Base-by-base conservation (phyloP, 2,329 filamentous ascomycete genomes). In the Alternaria dauci region DNA sequence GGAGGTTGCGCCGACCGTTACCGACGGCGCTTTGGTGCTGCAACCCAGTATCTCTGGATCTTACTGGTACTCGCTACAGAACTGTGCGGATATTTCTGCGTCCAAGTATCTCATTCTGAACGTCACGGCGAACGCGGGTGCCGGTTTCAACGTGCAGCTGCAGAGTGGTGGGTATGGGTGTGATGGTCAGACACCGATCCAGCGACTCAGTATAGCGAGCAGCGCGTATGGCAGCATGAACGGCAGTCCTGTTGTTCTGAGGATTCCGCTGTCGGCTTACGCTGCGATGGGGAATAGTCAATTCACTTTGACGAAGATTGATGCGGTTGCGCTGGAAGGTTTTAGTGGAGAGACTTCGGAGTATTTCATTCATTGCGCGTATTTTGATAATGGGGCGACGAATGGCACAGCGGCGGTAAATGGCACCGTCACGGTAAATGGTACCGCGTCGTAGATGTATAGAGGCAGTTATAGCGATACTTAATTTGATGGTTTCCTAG, bases 11-110 rank as follows among this genome's bases (percentile, higher is more conserved):
- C 58, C 58, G 2, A 12, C 32, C 12, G 38, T 60, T 16, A 47
- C 25, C 1, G n/a, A 60, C 6, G 53, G 53, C 4, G 58, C 52
- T 30, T 16, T 60, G 4, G 52, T 57, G 4, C 47, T 60, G 4
- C 58, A 60, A 41, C 58, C 58, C 12, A 38, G 30, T 11, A 8
- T 60, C 3, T 47, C 58, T 9, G 58, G 58, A 20, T 60, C 58
- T 2, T 60, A 60, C 9, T 60, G 58, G 58, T 60, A 60, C 58
- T 60, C 58, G 41, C 47, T 60, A 2, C 58, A 60, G 9, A 57
- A 52, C 41, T 60, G 58, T 7, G 44, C 20, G 2, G 58, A 60
- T 26, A n/a, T 57, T 8, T 60, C 58, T 2, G 2, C 46, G 1
- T 57, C 46, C 3, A 11, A 25, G 1, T 52, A 34, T 39, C 58